phyloP scores from a whole-genome alignment of 305 asterid genomes.

The Lippia alba region DNA sequence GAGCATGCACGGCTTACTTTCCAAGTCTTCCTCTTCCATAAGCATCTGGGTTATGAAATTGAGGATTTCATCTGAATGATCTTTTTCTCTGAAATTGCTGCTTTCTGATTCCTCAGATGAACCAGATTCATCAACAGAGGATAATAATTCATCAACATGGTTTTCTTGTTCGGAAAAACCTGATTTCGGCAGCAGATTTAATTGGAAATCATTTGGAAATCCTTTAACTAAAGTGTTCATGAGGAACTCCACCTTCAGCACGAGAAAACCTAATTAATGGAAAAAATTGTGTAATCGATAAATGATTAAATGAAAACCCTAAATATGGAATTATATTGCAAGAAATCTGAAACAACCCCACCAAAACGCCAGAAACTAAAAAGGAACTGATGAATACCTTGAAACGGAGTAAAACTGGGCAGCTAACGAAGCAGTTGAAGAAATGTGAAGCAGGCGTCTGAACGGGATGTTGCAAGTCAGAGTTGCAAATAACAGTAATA shows the following conservation, averaged over 20 bases:
- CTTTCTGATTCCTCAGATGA: slow-evolving; percentile 42
- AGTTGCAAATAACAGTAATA: too few species aligned
- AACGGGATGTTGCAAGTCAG: too few species aligned
- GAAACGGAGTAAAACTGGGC: too few species aligned
- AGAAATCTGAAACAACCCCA: too few species aligned
- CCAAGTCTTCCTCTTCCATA: slow-evolving; percentile 76
- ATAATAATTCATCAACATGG: slow-evolving; percentile 17
- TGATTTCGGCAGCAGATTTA: neutral
- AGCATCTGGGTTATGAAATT: slow-evolving; percentile 66
- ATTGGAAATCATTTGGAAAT: slow-evolving; percentile 38
- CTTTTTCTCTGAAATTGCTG: slow-evolving; percentile 34
- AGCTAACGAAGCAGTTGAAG: too few species aligned
- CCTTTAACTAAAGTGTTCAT: slow-evolving; percentile 46
- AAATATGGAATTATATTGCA: too few species aligned
- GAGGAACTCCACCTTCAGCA: neutral
- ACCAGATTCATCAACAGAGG: slow-evolving; percentile 25
- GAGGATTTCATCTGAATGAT: slow-evolving; percentile 54
- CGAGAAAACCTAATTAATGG: too few species aligned
- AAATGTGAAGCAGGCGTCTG: too few species aligned
- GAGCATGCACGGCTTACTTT: slow-evolving; percentile 64
- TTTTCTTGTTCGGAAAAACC: slow-evolving; percentile 29
- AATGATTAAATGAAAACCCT: too few species aligned
- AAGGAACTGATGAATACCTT: too few species aligned
- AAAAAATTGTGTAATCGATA: too few species aligned
- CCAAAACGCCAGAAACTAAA: too few species aligned